phyloP scores from a whole-genome alignment of 768 basidiomycete species.

The Lentinula aciculospora region DNA sequence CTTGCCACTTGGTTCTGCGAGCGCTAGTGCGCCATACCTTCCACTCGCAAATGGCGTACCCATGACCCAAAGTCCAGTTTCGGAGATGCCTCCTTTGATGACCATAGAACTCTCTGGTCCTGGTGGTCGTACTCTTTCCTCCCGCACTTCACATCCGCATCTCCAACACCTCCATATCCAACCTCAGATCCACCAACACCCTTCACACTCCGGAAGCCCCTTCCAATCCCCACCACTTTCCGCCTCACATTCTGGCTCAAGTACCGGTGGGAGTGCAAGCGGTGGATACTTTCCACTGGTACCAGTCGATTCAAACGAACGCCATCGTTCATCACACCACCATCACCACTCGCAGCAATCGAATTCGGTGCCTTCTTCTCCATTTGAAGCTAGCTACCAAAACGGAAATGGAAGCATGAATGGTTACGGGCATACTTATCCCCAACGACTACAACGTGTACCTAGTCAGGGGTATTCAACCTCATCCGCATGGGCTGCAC shows the following conservation, averaged over 20 bases:
- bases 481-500: neutral
- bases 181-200: neutral
- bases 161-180: neutral
- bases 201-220: neutral
- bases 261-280: neutral
- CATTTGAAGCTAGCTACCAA: neutral
- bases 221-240: neutral
- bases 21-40: neutral
- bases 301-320: neutral
- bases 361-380: neutral
- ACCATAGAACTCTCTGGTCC: neutral
- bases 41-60: neutral
- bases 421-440: neutral
- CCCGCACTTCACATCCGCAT: slow-evolving; percentile 1
- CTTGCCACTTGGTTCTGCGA: neutral
- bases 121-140: neutral
- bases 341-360: slow-evolving; percentile 1
- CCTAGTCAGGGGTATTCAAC: neutral
- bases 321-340: neutral
- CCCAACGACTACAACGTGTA: neutral
- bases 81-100: slow-evolving; percentile 5
- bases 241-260: neutral
- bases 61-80: neutral
- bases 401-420: neutral
- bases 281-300: slow-evolving; percentile 2